Evolutionary conservation across 1,284 basidiomycete species (phyloP), one percentile per base, ranked within the genome.

Genomic region (Xerocomus amazonicus): DNA sequence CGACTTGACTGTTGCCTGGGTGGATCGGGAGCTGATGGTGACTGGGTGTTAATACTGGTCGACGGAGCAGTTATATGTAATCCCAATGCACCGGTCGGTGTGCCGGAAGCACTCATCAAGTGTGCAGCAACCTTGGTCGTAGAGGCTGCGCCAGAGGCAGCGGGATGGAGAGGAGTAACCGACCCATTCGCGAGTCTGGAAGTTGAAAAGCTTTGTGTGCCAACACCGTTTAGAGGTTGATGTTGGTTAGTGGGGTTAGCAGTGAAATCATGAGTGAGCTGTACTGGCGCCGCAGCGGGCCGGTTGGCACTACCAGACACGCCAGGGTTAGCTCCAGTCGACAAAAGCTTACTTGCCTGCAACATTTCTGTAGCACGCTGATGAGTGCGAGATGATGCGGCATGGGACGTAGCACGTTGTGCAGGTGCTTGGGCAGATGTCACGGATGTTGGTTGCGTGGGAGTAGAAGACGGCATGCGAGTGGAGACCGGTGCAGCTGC

Each of bases 331-430:
- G 44, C 28, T 37, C 39, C 52, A 13, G 26, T 19, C 27, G 50
- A 34, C 1, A 59, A 54, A 34, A 45, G 40, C 33, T 63, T 68
- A 37, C 44, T 53, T 46, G 62, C 32, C 26, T 57, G 62, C 16
- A 56, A 27, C 45, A 54, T 58, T 47, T 64, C 62, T 7, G 53
- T 16, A 38, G 58, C 32, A 29, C 62, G 62, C 34, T 66, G 64
- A 36, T 53, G 44, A 13, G 45, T 43, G 27, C 65, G 63, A 48
- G 65, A 53, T 16, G 56, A 4, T 23, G 34, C 26, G 26, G 53
- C 9, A 33, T 65, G 42, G 4, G 62, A 46, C 6, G 44, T 41
- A 12, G 52, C 38, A 47, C 60, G 62, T 42, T 60, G 65, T 23
- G 36, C 36, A 39, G 55, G 34, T 26, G 37, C 43, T 17, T 58